Evolutionary conservation across 331 rosid genomes (phyloP), one percentile per base, ranked within the genome.

Genomic region (Saraca asoca): DNA sequence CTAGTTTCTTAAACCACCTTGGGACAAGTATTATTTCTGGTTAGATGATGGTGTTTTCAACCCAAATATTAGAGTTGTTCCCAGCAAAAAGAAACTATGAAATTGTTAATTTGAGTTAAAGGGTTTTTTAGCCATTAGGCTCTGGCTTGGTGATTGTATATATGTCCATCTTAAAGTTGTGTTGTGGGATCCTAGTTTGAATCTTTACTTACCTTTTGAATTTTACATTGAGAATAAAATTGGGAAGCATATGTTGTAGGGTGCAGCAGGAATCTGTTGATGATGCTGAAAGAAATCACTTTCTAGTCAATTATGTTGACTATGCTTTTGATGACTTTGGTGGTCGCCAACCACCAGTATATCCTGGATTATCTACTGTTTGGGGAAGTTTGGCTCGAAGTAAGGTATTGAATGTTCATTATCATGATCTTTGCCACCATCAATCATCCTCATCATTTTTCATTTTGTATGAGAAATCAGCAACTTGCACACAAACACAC

Each of bases 311-410:
- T 69, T 94, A 94, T 75, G 98, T 90, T 63, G 98, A 94, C 80
- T 83, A 82, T 80, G 95, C 95, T 45, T 94, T 94, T 72, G 98
- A 94, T 86, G 98, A 94, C 82, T 94, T 94, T 74, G 98, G 97
- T 56, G 98, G 98, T 68, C 95, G 92, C 16, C 98, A 94, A 79
- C 96, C 97, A 31, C 98, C 98, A 0, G 98, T 94, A 34, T 94
- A 94, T 74, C 98, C 98, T 64, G 98, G 98, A 54, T 78, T 94
- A 62, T 86, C 98, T 60, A 94, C 98, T 71, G 98, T 94, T 37
- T 94, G 98, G 98, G 98, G 98, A 80, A 94, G 98, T 81, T 80
- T 94, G 90, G 98, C 98, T 38, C 94, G 98, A 58, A 94, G 98
- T 69, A 94, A 94, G 96, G 98, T 88, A 78, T 52, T 15, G 54